phyloP scores from a whole-genome alignment of 805 yeast species.

The Kregervanrija pseudodelftensis region DNA sequence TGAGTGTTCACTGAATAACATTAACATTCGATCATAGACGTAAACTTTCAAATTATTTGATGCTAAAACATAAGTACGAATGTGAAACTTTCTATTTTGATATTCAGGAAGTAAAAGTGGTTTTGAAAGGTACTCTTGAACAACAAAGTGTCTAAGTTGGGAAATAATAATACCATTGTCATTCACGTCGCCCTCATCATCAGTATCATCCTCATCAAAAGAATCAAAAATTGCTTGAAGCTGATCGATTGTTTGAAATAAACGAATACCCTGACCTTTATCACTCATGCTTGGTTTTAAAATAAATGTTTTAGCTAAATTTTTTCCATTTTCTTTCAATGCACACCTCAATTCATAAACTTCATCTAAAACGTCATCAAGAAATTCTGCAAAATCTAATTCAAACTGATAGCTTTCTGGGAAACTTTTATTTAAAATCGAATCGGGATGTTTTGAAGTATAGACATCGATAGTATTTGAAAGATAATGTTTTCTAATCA shows the following conservation, averaged over 20 bases:
- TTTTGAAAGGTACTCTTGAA: constrained; percentile 67
- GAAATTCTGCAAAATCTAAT: constrained; percentile 90
- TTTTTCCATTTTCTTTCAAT: constrained; percentile 42
- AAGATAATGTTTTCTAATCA: constrained; percentile 84
- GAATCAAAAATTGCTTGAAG: constrained; percentile 78
- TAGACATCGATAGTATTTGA: constrained; percentile 78
- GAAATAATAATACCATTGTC: constrained; percentile 69
- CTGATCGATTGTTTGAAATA: constrained; percentile 72
- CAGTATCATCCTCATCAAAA: constrained; percentile 68
- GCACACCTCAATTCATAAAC: constrained; percentile 82
- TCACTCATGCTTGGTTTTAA: constrained; percentile 97
- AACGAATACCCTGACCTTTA: constrained; percentile 89
- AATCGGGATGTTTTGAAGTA: constrained; percentile 64
- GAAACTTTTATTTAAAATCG: constrained; percentile 51
- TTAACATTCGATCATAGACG: constrained; percentile 74
- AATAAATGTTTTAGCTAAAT: constrained; percentile 58
- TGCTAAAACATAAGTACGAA: constrained; percentile 76
- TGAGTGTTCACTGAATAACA: constrained; percentile 62
- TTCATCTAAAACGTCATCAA: constrained; percentile 91
- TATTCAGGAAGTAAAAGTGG: constrained; percentile 64
- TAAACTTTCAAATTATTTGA: constrained; percentile 68
- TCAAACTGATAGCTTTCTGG: constrained; percentile 79
- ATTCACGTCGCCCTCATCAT: constrained; percentile 48
- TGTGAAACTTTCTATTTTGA: constrained; percentile 73
- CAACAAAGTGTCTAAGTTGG: constrained; percentile 83